A percentile compares a stretch with the other conserved stretches of the same genome.
These are phyloP conservation scores for Rhodamnia argentea DNA, from an alignment of 345 rosid species.

Conservation along the genomic window DNA sequence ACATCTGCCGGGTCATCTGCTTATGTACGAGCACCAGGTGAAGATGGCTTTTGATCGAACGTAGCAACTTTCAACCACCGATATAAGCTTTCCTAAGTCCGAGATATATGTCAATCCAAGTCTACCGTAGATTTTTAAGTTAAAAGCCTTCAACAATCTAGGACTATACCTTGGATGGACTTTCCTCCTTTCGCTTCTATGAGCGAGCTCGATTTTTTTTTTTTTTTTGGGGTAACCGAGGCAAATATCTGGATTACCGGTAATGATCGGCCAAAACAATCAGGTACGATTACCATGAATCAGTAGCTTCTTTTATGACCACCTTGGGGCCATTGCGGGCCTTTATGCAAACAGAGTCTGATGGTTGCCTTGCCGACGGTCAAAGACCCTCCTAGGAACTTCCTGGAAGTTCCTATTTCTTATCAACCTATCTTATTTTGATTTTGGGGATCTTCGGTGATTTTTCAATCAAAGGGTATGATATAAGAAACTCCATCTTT, in stretches of 20 bases:
- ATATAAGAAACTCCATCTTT: background rate
- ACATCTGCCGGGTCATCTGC: background rate
- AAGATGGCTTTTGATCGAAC: background rate
- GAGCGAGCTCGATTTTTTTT: background rate
- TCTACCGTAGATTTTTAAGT: background rate
- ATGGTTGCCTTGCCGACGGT: background rate
- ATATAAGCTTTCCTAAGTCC: background rate
- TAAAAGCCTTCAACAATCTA: background rate
- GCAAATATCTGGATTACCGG: background rate
- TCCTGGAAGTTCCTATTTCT: background rate
- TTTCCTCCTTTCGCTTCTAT: background rate
- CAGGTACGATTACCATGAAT: background rate
- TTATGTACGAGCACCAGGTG: background rate
- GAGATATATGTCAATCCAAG: background rate
- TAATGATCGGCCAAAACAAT: background rate
- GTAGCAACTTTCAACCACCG: background rate
- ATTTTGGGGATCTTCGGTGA: background rate
- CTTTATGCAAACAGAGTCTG: background rate
- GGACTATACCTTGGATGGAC: background rate
- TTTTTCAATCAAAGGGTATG: background rate
- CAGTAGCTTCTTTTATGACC: background rate
- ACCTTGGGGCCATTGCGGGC: background rate
- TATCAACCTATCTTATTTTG: background rate
- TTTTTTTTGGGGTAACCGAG: background rate
- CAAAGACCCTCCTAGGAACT: background rate